Evolutionary conservation across 805 yeast species (phyloP), one percentile per base, ranked within the genome.

Genomic region (Starmerella bombicola): DNA sequence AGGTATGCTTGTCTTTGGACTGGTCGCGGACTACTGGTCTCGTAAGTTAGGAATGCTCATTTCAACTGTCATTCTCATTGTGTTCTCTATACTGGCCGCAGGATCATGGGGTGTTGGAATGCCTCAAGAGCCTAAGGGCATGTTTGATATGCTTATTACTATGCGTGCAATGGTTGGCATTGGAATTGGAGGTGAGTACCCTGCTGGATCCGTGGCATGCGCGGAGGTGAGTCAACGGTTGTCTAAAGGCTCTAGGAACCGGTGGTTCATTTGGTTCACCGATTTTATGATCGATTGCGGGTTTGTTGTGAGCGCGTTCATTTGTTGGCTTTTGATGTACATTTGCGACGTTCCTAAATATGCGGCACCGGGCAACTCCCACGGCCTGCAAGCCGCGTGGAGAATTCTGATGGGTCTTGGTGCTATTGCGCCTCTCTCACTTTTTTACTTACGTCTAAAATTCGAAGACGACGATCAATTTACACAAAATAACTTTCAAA

Each of bases 151-250:
- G 17, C 63, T 86, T 40, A 82, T 93, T 7, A 79, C 78, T 8
- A 83, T 79, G 59, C 72, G 97, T 60, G 82, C 82, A 60, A 78
- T 86, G 62, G 64, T 86, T 38, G 97, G 97, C 63, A 67, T 83
- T 49, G 93, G 86, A 54, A 81, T 88, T 52, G 97, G 97, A 53
- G 86, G 93, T 37, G 97, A 86, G 63, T 86, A 86, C 57, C 95
- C 95, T 35, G 79, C 93, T 12, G 86, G 95, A 33, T 79, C 94
- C 7, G 88, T 86, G 16, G 93, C 93, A 28, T 83, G 93, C 51
- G 85, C 95, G 22, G 96, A 86, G 61, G 91, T 93, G 30, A 76
- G 93, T 34, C 76, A 80, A 42, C 63, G 73, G 47, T 65, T 85
- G 52, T 81, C 86, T 15, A 69, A 74, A n/a, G 93, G 93, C 43